Percentiles rank a stretch among this genome's conserved stretches.
These are phyloP conservation scores for Fusarium hainanense DNA, from an alignment of 2,329 filamentous ascomycete species.

Conservation along the genomic window DNA sequence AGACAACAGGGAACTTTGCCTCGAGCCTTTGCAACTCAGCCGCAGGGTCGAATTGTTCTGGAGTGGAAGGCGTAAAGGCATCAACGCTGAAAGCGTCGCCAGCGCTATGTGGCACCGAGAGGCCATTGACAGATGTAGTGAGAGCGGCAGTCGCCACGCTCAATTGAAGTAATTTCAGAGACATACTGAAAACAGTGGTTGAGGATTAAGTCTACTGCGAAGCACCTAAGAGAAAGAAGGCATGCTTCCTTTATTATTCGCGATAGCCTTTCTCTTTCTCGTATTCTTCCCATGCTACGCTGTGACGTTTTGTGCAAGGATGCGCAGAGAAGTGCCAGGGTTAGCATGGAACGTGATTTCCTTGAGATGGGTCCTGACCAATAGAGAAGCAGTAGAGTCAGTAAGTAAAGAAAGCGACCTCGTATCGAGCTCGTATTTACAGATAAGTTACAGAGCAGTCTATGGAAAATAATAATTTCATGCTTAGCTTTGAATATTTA, in stretches of 20 bases:
- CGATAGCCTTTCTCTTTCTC: not conserved
- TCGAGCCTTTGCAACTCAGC: not conserved
- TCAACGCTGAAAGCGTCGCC: not conserved
- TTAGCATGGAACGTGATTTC: not conserved
- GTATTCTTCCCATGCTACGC: not conserved
- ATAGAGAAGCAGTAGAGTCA: not conserved
- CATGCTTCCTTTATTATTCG: not conserved
- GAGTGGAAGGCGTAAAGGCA: not conserved
- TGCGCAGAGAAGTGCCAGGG: not conserved
- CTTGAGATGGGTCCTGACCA: accelerated
- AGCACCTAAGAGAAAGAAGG: not conserved
- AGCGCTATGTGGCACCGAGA: not conserved
- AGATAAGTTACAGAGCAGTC: not conserved
- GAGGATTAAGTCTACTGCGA: accelerated
- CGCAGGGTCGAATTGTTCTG: not conserved
- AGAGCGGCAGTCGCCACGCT: not conserved
- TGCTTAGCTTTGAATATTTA: not conserved
- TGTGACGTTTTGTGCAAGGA: not conserved
- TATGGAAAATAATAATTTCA: not conserved
- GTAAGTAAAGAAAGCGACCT: not conserved
- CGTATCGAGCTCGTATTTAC: not conserved
- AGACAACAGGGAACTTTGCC: not conserved
- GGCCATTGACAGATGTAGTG: not conserved
- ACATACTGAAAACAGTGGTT: not conserved
- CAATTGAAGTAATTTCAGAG: not conserved